These are phyloP conservation scores for Primulina huaijiensis DNA, from an alignment of 257 asterid genomes.

Conservation along the genomic window DNA sequence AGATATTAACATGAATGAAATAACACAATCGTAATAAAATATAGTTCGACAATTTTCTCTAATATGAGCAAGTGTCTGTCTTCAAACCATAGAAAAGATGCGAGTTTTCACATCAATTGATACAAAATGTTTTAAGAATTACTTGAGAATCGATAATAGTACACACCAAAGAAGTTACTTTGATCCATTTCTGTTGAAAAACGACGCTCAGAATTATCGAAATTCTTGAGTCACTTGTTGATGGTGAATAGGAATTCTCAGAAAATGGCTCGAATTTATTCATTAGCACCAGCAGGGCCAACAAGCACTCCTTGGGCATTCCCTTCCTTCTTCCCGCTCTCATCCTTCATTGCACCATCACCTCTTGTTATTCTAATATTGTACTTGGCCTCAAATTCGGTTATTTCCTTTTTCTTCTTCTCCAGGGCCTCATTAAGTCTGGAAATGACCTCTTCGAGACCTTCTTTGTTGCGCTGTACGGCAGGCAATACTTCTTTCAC, in stretches of 20 bases:
- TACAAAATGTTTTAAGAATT: too few species aligned
- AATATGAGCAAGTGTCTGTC: too few species aligned
- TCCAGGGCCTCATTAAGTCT: constrained; percentile 78
- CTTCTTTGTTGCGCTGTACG: constrained; percentile 79
- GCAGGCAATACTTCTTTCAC: constrained; percentile 84
- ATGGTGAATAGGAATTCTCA: too few species aligned
- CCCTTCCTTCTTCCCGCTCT: constrained; percentile 76
- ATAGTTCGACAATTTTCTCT: too few species aligned
- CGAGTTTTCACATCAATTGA: too few species aligned
- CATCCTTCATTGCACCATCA: constrained; percentile 71
- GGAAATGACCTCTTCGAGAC: constrained; percentile 79
- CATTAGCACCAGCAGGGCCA: neutral
- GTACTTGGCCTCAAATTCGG: constrained; percentile 82
- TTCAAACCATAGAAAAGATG: too few species aligned
- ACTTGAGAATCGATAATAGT: too few species aligned
- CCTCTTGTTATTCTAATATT: constrained; percentile 68
- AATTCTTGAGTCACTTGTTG: too few species aligned
- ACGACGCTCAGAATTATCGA: neutral
- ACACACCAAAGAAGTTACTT: too few species aligned
- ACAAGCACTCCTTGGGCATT: neutral
- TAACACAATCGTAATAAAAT: too few species aligned
- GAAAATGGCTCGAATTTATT: too few species aligned
- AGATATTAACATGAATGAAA: too few species aligned
- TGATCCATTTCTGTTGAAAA: neutral
- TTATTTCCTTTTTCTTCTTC: constrained; percentile 76